Conservation (phyloP, 192 early-diverging fungal genomes). For the Geranomyces variabilis region DNA sequence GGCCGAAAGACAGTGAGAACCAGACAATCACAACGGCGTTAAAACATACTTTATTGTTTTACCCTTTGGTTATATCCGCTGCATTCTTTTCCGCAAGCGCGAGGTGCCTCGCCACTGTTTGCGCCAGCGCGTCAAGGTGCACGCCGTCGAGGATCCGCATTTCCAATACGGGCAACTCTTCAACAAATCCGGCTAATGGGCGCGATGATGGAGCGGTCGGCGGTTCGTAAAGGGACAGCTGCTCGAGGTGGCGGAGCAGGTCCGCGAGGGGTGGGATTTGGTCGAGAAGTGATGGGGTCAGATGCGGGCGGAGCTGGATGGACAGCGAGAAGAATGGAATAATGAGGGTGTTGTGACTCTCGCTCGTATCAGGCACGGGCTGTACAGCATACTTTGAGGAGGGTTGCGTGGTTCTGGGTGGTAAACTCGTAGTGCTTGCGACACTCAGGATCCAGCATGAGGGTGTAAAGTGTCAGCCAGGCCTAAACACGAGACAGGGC, state of each 20-base stretch:
- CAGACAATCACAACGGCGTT: no score
- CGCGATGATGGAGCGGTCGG: conserved; percentile 10
- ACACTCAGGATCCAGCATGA: conserved; percentile 52
- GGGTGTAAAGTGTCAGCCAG: conserved; percentile 55
- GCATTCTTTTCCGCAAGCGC: not conserved
- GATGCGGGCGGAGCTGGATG: conserved; percentile 37
- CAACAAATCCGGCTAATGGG: conserved; percentile 20
- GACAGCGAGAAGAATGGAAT: not conserved
- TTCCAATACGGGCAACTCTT: conserved; percentile 33
- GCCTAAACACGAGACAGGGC: conserved; percentile 26
- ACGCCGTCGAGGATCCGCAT: not conserved
- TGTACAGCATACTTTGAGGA: conserved; percentile 51
- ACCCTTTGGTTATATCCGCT: conserved; percentile 21
- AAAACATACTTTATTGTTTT: no score
- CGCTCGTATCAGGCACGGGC: not conserved
- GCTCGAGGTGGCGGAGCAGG: conserved; percentile 51
- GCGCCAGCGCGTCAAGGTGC: not conserved
- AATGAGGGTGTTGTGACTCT: not conserved
- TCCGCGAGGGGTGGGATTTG: conserved; percentile 50
- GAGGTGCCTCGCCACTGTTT: not conserved
- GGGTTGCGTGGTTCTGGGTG: conserved; percentile 38
- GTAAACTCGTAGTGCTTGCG: conserved; percentile 46
- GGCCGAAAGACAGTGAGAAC: not conserved
- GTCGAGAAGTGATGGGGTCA: conserved; percentile 47
- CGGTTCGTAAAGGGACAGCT: conserved; percentile 46